Percentiles rank a stretch among this genome's conserved stretches.
Conservation (phyloP, 441 rosid species). For the Pelargonium citronellum region DNA sequence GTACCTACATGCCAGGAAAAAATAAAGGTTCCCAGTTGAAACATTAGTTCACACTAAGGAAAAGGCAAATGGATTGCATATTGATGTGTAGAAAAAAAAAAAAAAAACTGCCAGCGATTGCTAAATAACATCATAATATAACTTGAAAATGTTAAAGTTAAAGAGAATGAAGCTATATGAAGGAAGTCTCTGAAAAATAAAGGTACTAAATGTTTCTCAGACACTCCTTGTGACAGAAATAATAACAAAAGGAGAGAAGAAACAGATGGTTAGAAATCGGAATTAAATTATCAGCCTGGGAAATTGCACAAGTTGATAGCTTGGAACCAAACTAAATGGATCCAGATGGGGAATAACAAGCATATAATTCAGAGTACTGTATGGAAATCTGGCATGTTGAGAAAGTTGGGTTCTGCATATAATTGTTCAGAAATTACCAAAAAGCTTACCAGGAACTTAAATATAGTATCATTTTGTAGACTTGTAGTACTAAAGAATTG, state of each 20-base stretch:
- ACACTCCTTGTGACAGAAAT: conserved; percentile 2
- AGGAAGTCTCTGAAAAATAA: neutral
- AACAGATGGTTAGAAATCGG: neutral
- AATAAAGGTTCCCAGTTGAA: too few relatives aligned
- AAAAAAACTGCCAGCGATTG: too few relatives aligned
- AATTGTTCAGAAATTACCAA: neutral
- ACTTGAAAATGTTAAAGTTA: too few relatives aligned
- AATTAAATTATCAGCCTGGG: neutral
- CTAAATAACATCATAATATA: neutral
- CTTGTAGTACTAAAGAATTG: neutral
- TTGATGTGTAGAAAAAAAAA: too few relatives aligned
- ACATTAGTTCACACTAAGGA: too few relatives aligned
- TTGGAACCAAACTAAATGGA: neutral
- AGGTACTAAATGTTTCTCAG: neutral
- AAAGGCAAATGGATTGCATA: too few relatives aligned
- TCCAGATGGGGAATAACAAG: neutral
- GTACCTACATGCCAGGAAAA: too few relatives aligned
- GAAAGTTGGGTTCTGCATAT: neutral
- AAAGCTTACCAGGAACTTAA: neutral
- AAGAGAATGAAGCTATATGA: neutral
- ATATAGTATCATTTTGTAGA: too few relatives aligned
- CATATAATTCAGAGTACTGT: neutral
- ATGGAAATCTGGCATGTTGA: too few relatives aligned
- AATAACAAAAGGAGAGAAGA: neutral
- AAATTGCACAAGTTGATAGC: neutral